These are phyloP conservation scores for Fusarium sp. DNA, from an alignment of 2,329 filamentous ascomycete species.

Conservation along the genomic window DNA sequence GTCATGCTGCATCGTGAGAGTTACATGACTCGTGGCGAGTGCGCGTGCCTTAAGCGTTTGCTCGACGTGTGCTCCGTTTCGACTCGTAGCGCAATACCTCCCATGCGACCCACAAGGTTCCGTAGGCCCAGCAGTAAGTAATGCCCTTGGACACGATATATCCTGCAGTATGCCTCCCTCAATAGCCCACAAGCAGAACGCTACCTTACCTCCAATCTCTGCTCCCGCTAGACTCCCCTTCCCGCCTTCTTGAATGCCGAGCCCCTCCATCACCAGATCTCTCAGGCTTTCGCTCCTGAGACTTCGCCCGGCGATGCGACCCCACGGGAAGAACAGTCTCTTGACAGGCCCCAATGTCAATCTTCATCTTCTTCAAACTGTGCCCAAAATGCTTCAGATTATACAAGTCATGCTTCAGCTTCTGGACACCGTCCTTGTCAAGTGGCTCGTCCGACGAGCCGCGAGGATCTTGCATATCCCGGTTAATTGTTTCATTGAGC, in stretches of 20 bases:
- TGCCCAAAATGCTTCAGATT: slow-evolving; percentile 22
- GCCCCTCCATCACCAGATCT: neutral
- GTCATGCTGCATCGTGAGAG: neutral
- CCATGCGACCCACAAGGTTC: neutral
- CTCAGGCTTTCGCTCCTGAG: neutral
- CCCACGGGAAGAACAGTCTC: neutral
- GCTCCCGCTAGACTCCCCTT: neutral
- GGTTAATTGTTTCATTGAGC: slow-evolving; percentile 22
- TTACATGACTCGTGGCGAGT: neutral
- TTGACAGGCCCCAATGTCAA: neutral
- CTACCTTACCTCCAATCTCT: neutral
- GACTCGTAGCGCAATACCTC: neutral
- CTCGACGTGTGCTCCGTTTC: neutral
- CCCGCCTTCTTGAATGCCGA: neutral
- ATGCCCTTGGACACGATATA: neutral
- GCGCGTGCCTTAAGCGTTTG: neutral
- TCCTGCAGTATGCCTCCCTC: neutral
- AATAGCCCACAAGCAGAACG: neutral
- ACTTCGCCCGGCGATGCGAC: neutral
- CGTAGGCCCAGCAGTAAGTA: neutral
- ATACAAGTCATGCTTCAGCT: slow-evolving; percentile 15
- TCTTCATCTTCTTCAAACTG: slow-evolving; percentile 9
- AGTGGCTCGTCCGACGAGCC: neutral
- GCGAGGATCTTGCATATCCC: slow-evolving; percentile 8
- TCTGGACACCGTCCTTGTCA: slow-evolving; percentile 1